phyloP scores from a whole-genome alignment of 768 basidiomycete genomes.

The Paxillus ammoniavirescens region DNA sequence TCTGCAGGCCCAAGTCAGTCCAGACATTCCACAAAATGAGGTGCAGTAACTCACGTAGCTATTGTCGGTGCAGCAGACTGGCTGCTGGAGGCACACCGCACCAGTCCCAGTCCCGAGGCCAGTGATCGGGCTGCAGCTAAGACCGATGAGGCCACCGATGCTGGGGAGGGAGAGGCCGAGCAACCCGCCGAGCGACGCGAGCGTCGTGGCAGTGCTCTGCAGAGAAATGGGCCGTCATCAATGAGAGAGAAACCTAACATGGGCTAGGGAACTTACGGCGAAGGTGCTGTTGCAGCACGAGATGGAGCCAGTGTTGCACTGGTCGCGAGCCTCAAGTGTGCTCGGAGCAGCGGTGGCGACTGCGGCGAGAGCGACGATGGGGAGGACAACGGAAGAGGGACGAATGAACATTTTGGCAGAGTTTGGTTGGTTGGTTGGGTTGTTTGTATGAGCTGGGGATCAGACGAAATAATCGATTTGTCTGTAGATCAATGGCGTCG shows the following conservation, averaged over 20 bases:
- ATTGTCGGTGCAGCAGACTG: conserved; percentile 34
- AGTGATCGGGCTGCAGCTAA: conserved; percentile 36
- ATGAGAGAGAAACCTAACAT: not conserved
- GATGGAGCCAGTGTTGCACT: conserved; percentile 31
- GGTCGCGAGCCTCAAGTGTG: not conserved
- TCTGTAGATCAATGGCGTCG: not conserved
- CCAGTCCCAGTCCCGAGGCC: conserved; percentile 30
- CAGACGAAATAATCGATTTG: not conserved
- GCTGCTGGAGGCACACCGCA: conserved; percentile 26
- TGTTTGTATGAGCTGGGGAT: not conserved
- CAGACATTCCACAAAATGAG: conserved; percentile 18
- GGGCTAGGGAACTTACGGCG: not conserved
- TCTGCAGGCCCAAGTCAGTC: not conserved
- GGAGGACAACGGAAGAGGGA: conserved; percentile 1
- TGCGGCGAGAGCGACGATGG: conserved; percentile 6
- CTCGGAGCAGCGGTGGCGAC: conserved; percentile 5
- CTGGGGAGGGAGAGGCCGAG: not conserved
- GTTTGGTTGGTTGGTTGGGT: not conserved
- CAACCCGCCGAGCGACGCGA: not conserved
- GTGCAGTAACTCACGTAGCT: conserved; percentile 36
- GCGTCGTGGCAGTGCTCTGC: not conserved
- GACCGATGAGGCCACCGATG: conserved; percentile 22
- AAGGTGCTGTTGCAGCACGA: conserved; percentile 10
- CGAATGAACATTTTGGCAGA: conserved; percentile 1
- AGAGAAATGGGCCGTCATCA: not conserved